phyloP scores from a whole-genome alignment of 1,139 yeast species.

The Saccharomyces hybrid region DNA sequence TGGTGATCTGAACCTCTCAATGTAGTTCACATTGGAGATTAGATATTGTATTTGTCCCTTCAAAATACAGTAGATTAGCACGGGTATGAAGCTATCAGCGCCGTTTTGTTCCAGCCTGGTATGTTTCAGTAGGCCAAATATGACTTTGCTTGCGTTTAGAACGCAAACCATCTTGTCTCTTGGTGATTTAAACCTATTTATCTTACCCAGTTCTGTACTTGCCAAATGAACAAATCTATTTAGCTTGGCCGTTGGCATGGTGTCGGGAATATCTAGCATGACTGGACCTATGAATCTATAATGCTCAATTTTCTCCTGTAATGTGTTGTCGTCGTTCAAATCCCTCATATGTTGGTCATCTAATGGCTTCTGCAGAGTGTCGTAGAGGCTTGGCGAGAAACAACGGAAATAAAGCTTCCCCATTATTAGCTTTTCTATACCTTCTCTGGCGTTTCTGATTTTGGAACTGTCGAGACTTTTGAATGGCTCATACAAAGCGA shows the following conservation, averaged over 20 bases:
- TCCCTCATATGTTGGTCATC: slow-evolving; percentile 55
- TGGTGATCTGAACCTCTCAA: slow-evolving; percentile 71
- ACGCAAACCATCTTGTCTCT: slow-evolving; percentile 90
- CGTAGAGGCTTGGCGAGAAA: slow-evolving; percentile 68
- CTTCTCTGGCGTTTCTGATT: slow-evolving; percentile 74
- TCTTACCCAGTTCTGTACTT: slow-evolving; percentile 60
- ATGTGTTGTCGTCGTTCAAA: slow-evolving; percentile 49
- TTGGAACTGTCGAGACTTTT: slow-evolving; percentile 52
- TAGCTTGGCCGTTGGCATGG: slow-evolving; percentile 41
- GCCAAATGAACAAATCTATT: slow-evolving; percentile 66
- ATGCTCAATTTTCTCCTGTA: slow-evolving; percentile 52
- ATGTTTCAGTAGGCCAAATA: slow-evolving; percentile 76
- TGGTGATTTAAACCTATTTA: slow-evolving; percentile 83
- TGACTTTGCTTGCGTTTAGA: slow-evolving; percentile 84
- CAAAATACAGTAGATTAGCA: slow-evolving; percentile 70
- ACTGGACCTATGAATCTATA: slow-evolving; percentile 69
- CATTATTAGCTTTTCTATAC: slow-evolving; percentile 88
- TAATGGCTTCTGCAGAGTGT: slow-evolving; percentile 29
- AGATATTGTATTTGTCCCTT: slow-evolving; percentile 59
- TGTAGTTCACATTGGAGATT: slow-evolving; percentile 72
- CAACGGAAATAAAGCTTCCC: slow-evolving; percentile 72
- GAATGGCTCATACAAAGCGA: slow-evolving; percentile 66
- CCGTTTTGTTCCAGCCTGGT: slow-evolving; percentile 59
- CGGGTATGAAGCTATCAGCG: slow-evolving; percentile 89
- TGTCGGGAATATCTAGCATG: slow-evolving; percentile 62